phyloP scores from a whole-genome alignment of 768 basidiomycete genomes.

The Boletus sp. region DNA sequence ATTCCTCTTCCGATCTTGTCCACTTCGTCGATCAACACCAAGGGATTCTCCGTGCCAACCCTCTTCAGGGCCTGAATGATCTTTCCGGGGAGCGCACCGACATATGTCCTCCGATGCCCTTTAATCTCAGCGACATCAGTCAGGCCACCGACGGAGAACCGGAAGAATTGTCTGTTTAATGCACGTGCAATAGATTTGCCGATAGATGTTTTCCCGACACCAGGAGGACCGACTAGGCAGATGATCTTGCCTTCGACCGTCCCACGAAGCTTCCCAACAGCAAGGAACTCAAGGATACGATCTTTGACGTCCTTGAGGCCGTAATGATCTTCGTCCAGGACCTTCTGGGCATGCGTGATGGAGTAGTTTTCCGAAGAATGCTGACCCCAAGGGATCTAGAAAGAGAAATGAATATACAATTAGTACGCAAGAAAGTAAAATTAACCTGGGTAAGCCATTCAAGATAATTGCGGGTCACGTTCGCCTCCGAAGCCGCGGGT shows the following conservation, averaged over 20 bases:
- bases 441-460: slow-evolving; percentile 85
- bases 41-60: slow-evolving; percentile 89
- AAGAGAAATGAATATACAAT: neutral
- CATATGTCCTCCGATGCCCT: slow-evolving; percentile 96
- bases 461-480: slow-evolving; percentile 91
- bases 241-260: slow-evolving; percentile 98
- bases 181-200: slow-evolving; percentile 94
- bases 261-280: slow-evolving; percentile 91
- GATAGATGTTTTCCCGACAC: slow-evolving; percentile 96
- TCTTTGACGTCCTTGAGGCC: slow-evolving; percentile 90
- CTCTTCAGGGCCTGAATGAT: slow-evolving; percentile 93
- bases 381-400: slow-evolving; percentile 91
- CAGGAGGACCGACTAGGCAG: slow-evolving; percentile 93
- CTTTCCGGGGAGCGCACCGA: slow-evolving; percentile 91
- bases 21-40: slow-evolving; percentile 93
- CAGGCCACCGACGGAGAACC: slow-evolving; percentile 94
- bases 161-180: slow-evolving; percentile 87
- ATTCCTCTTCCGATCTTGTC: slow-evolving; percentile 92
- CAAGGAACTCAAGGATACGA: slow-evolving; percentile 92
- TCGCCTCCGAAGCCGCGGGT: slow-evolving; percentile 88
- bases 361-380: slow-evolving; percentile 93
- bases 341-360: slow-evolving; percentile 72
- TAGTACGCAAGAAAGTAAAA: neutral
- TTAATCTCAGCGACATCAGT: slow-evolving; percentile 99
- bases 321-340: slow-evolving; percentile 94